Conservation (phyloP, 176 grass and related monocot species). For the Oryza officinalis region DNA sequence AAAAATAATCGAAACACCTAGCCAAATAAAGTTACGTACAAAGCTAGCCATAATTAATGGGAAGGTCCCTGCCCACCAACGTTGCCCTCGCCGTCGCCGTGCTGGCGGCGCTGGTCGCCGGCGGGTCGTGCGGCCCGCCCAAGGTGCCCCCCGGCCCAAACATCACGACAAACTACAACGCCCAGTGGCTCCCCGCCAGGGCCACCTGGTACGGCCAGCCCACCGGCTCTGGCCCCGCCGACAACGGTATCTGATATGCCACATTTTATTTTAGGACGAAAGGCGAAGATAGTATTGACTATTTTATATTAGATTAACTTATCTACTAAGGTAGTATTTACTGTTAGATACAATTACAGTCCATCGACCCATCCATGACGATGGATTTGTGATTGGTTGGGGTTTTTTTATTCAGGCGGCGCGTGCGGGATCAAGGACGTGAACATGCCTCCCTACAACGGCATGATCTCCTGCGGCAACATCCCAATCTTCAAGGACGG, state of each 20-base stretch:
- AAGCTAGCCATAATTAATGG: slow-evolving; percentile 23
- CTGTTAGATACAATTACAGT: too few species aligned
- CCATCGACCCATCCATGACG: neutral
- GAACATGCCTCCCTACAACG: slow-evolving; percentile 56
- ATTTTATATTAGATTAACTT: too few species aligned
- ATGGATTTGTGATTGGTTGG: neutral
- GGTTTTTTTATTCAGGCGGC: slow-evolving; percentile 42
- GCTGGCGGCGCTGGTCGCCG: slow-evolving; percentile 27
- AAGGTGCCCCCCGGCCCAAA: slow-evolving; percentile 50
- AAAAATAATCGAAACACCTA: neutral
- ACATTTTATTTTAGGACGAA: too few species aligned
- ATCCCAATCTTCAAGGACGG: slow-evolving; percentile 62
- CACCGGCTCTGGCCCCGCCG: slow-evolving; percentile 52
- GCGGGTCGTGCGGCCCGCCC: slow-evolving; percentile 21
- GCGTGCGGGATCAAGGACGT: slow-evolving; percentile 75
- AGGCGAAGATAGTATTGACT: too few species aligned
- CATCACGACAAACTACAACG: slow-evolving; percentile 22
- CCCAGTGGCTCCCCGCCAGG: slow-evolving; percentile 41
- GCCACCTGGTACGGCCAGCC: slow-evolving; percentile 82
- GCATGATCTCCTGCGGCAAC: slow-evolving; percentile 79
- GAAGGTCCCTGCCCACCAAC: neutral
- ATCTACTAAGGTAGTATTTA: too few species aligned
- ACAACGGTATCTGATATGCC: too few species aligned
- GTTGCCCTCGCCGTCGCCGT: neutral
- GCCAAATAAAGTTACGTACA: neutral